Evolutionary conservation across 2,329 filamentous ascomycete species (phyloP).

Genomic region (Neonectria ditissima): DNA sequence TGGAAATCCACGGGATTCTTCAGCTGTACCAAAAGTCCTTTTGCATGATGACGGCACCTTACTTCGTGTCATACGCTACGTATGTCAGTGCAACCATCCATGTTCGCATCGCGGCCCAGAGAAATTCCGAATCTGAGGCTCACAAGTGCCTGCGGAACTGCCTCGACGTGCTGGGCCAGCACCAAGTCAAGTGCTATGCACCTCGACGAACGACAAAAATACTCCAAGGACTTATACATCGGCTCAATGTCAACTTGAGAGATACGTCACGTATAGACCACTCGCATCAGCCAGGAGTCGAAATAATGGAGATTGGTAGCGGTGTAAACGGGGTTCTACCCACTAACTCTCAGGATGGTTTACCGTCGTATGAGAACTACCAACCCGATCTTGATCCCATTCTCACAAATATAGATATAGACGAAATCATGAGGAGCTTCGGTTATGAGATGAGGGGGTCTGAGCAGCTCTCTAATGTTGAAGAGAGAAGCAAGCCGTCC

Average conservation of each 20-base stretch:
- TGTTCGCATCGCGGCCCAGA: conserved; percentile 61
- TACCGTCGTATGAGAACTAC: neutral
- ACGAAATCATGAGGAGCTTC: conserved; percentile 17
- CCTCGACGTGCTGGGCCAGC: conserved; percentile 57
- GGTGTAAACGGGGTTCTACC: neutral
- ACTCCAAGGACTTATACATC: conserved; percentile 18
- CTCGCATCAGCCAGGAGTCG: neutral
- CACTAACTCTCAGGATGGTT: neutral
- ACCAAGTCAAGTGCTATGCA: conserved; percentile 51
- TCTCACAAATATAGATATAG: conserved; percentile 7
- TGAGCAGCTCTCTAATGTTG: conserved; percentile 6
- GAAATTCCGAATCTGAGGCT: conserved; percentile 52
- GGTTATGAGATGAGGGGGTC: neutral
- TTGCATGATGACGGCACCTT: conserved; percentile 58
- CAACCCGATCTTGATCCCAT: neutral
- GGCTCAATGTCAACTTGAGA: neutral
- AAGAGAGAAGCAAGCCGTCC: neutral
- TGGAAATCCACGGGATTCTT: conserved; percentile 56
- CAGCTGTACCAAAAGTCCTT: conserved; percentile 56
- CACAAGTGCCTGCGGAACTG: conserved; percentile 55
- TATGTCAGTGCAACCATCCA: conserved; percentile 65
- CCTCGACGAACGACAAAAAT: conserved; percentile 29
- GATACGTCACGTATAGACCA: neutral
- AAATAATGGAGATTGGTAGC: neutral
- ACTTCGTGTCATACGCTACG: conserved; percentile 64